Evolutionary conservation across 495 filamentous ascomycete species (phyloP), one percentile per base, ranked within the genome.

Genomic region (Podospora comata): DNA sequence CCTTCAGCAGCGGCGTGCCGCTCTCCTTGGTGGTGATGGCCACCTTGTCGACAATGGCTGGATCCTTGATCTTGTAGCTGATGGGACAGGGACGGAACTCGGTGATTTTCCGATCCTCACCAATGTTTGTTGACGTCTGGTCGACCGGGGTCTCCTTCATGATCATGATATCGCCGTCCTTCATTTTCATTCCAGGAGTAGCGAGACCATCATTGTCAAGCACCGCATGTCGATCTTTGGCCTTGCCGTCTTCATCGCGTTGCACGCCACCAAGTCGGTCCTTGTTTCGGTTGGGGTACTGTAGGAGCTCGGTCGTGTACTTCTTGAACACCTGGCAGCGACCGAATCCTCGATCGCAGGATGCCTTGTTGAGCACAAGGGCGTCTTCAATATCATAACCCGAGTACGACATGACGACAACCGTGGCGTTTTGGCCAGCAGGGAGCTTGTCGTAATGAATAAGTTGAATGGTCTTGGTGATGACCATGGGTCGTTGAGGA

Each of bases 311-410:
- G 0, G 91, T 88, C 16, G 87, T 83, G 71, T 96, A 93, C 74
- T 93, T 96, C 62, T 90, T 88, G 84, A 97, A 95, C 7, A 99
- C 96, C 73, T 98, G 96, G 75, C 94, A 97, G 18, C 95, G 88
- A 39, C 95, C 96, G 71, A 97, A 98, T 6, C 95, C 96, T 69
- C 95, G 86, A 75, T 99, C 95, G 55, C 90, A 88, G 1, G 92
- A 97, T 30, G 92, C 92, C 81, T 97, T 97, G 84, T 98, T 99
- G 66, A 99, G 75, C 2, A 99, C 94, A 5, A 99, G 84, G 16
- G 95, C 96, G 83, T 99, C 95, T 83, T 99, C 95, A 74, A 98
- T 98, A 87, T 99, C 96, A 79, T 99, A 99, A 16, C 95, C 95
- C 3, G 93, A 97, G 78, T 96, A 99, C 71, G 92, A 96, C 96